A percentile compares a stretch with the other conserved stretches of the same genome.
phyloP scores from a whole-genome alignment of 148 eudicot genomes.

The Rhododendron molle region DNA sequence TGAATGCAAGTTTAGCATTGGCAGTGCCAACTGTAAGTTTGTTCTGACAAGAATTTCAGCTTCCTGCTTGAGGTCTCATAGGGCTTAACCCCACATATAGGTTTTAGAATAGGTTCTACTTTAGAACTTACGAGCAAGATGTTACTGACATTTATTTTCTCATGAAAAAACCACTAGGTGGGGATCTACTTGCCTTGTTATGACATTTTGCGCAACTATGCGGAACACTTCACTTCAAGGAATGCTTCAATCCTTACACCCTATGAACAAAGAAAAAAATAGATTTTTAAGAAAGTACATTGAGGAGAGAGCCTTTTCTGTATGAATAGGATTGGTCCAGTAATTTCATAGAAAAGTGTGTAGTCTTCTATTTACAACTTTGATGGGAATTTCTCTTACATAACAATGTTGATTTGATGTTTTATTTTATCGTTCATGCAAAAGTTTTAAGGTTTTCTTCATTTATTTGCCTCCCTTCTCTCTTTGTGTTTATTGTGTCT shows the following conservation, averaged over 20 bases:
- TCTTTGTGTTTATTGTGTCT: background rate
- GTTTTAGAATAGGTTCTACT: background rate
- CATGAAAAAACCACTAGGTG: conserved; percentile 39
- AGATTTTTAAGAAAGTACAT: background rate
- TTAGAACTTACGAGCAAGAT: background rate
- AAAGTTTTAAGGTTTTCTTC: conserved; percentile 43
- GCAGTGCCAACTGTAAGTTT: conserved; percentile 81
- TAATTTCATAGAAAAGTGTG: no score
- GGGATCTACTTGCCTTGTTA: conserved; percentile 85
- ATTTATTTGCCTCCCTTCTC: background rate
- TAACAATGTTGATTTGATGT: no score
- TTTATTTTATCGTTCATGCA: conserved; percentile 24
- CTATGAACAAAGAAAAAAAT: conserved; percentile 22
- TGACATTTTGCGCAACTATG: conserved; percentile 62
- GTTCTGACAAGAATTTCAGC: background rate
- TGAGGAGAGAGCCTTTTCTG: background rate
- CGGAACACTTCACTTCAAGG: conserved; percentile 47
- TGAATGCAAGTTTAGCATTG: conserved; percentile 84
- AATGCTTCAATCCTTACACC: conserved; percentile 50
- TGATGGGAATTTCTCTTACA: no score
- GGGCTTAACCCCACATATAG: background rate
- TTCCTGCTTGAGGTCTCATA: conserved; percentile 3
- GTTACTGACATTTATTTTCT: background rate
- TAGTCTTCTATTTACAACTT: no score
- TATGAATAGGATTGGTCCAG: background rate